phyloP scores from a whole-genome alignment of 2,329 filamentous ascomycete species.

The Apiospora aurea region DNA sequence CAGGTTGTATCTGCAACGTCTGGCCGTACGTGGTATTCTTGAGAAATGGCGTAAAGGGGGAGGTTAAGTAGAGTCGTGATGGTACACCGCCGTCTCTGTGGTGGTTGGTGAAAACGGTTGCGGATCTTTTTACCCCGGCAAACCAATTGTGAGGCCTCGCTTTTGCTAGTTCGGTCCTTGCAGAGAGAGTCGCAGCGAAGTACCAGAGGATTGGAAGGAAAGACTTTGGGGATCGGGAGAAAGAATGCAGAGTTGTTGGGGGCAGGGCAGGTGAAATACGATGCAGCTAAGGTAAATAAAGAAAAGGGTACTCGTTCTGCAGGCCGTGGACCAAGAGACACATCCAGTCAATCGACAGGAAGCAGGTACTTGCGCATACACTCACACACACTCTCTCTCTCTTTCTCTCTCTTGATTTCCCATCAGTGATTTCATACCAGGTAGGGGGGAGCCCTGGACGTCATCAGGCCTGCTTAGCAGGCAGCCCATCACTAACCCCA shows the following conservation, averaged over 20 bases:
- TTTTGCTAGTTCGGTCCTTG: background rate
- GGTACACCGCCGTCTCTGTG: constrained; percentile 22
- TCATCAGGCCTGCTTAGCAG: background rate
- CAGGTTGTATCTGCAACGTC: background rate
- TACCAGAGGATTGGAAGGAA: background rate
- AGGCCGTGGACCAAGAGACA: background rate
- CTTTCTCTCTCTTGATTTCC: constrained; percentile 13
- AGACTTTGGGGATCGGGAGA: background rate
- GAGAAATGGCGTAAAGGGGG: constrained; percentile 6
- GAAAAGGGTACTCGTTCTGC: background rate
- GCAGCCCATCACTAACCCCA: constrained; percentile 3
- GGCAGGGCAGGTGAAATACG: background rate
- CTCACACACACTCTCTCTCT: background rate
- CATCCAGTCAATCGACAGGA: background rate
- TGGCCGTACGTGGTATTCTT: background rate
- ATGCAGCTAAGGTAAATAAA: constrained; percentile 3
- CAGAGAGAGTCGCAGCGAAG: background rate
- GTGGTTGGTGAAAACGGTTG: constrained; percentile 19
- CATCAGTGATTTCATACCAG: constrained; percentile 21
- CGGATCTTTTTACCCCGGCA: constrained; percentile 8
- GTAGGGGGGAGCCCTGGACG: constrained; percentile 9
- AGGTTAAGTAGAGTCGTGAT: constrained; percentile 1
- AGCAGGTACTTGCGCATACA: constrained; percentile 7
- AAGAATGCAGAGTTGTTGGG: constrained; percentile 3
- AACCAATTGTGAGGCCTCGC: background rate